Evolutionary conservation across 2,329 filamentous ascomycete species (phyloP), one percentile per base, ranked within the genome.

Genomic region (Alternaria brassicicola): DNA sequence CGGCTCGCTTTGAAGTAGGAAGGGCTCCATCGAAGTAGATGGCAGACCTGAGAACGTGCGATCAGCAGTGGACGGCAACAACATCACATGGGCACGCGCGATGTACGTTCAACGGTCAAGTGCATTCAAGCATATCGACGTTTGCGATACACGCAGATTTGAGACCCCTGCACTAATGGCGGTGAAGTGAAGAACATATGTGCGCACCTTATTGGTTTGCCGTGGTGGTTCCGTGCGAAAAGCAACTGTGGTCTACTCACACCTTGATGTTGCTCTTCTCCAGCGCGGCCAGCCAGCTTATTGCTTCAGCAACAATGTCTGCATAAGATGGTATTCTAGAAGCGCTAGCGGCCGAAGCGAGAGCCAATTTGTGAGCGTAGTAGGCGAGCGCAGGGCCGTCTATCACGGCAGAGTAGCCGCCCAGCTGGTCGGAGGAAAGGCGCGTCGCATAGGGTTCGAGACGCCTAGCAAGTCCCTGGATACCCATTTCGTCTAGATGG

Each of bases 11-110:
- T 4, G 81, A 76, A 0, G 74, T 57, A 0, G 94, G 94, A 1
- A 98, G 82, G 55, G 86, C 88, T 13, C 93, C 93, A 75, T 98
- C 94, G 68, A 98, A 97, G 73, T 89, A 93, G 52, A 97, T 90
- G 45, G 83, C 86, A 57, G 85, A 66, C 55, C 74, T 76, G 43
- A 39, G 17, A 59, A 39, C 25, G 50, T 35, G 43, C 38, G 25
- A 59, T 71, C 57, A 71, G 68, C 57, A 52, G 59, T 61, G 59
- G 63, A 69, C 61, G 54, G 46, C 57, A 53, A 39, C 56, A 31
- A 50, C 39, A 45, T 57, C 51, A 56, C 59, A 63, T 61, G 19
- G 15, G 33, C 31, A 36, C n/a, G 43, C 64, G 61, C 53, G 59
- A 38, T 4, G 42, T 55, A 57, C 58, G 57, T 42, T 47, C 47